These are phyloP conservation scores for Trametes cingulata DNA, from an alignment of 768 basidiomycete species.

Conservation along the genomic window DNA sequence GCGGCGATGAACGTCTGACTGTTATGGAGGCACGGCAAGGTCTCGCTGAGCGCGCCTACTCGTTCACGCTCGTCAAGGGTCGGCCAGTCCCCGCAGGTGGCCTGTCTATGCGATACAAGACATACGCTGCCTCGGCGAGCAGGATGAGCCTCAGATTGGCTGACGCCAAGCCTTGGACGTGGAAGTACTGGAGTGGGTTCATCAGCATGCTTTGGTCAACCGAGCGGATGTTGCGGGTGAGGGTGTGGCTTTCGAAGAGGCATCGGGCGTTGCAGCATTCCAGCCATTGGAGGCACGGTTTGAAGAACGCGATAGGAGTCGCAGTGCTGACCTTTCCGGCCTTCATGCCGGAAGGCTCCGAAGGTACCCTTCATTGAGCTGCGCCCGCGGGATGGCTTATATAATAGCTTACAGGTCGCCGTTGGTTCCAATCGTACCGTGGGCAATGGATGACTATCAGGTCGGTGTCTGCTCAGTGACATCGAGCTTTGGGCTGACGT, in stretches of 20 bases:
- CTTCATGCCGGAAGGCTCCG: conserved; percentile 39
- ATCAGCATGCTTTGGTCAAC: conserved; percentile 24
- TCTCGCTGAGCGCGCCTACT: conserved; percentile 31
- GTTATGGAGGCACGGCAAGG: conserved; percentile 36
- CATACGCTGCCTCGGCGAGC: conserved; percentile 7
- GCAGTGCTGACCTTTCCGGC: conserved; percentile 43
- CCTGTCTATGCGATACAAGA: conserved; percentile 8
- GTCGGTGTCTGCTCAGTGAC: conserved; percentile 1
- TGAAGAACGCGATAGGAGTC: conserved; percentile 48
- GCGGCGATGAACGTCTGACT: conserved; percentile 30
- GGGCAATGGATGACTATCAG: conserved; percentile 54
- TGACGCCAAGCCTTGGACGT: conserved; percentile 8
- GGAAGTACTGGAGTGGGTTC: conserved; percentile 19
- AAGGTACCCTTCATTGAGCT: conserved; percentile 29
- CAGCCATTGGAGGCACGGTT: conserved; percentile 44
- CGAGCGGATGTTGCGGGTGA: conserved; percentile 27
- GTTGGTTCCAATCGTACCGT: conserved; percentile 40
- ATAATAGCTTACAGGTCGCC: conserved; percentile 29
- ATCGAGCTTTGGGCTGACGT: not conserved
- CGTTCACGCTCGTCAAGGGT: conserved; percentile 16
- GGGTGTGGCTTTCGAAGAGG: conserved; percentile 37
- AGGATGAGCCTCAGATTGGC: not conserved
- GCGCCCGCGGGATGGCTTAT: not conserved
- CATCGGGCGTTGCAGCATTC: conserved; percentile 39
- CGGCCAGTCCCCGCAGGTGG: conserved; percentile 8